These are phyloP conservation scores for Candida boidinii DNA, from an alignment of 805 yeast species.

Conservation along the genomic window DNA sequence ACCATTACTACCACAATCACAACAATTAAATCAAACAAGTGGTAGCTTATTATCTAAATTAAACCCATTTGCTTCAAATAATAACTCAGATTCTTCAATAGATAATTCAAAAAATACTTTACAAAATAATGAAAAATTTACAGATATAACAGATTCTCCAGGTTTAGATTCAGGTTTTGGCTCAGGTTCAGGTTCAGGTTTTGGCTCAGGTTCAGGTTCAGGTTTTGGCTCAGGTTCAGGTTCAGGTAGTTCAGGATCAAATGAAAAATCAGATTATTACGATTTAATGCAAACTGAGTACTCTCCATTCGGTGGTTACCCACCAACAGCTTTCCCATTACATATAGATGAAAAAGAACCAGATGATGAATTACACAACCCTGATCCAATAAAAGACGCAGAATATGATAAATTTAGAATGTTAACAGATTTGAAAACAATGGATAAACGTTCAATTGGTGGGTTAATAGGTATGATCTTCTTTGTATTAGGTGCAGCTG, in stretches of 20 bases:
- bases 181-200: too few relatives aligned
- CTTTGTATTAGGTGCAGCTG: slow-evolving; percentile 51
- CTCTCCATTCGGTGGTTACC: slow-evolving; percentile 95
- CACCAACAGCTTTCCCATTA: slow-evolving; percentile 89
- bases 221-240: slow-evolving; percentile 13
- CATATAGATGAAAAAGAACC: slow-evolving; percentile 89
- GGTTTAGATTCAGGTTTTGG: too few relatives aligned
- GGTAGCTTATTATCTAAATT: too few relatives aligned
- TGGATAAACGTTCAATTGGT: slow-evolving; percentile 54
- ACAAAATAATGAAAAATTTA: too few relatives aligned
- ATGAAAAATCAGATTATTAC: slow-evolving; percentile 7
- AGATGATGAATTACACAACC: slow-evolving; percentile 93
- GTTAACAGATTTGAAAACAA: slow-evolving; percentile 49
- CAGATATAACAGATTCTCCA: too few relatives aligned
- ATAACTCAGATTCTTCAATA: too few relatives aligned
- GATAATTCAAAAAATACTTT: too few relatives aligned
- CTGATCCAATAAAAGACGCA: slow-evolving; percentile 91
- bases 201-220: neutral
- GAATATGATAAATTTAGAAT: slow-evolving; percentile 68
- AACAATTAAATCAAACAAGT: too few relatives aligned
- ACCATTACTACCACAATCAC: too few relatives aligned
- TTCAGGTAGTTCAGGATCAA: slow-evolving; percentile 38
- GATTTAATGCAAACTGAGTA: slow-evolving; percentile 50
- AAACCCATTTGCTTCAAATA: too few relatives aligned
- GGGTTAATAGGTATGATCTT: slow-evolving; percentile 55